Conservation (phyloP, 768 basidiomycete species). For the Mycena rosella region DNA sequence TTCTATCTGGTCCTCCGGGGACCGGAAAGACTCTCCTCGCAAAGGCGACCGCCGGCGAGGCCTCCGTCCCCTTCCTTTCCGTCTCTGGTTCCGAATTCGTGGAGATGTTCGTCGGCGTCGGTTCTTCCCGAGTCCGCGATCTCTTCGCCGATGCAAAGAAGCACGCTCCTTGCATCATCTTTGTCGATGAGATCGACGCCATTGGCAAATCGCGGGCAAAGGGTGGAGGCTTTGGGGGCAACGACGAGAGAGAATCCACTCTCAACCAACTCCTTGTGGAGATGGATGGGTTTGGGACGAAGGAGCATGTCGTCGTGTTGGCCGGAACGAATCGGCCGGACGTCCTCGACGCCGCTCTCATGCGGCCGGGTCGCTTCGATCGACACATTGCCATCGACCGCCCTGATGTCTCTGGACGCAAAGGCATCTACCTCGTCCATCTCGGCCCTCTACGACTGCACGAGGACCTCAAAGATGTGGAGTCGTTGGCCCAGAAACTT, state of each 20-base stretch:
- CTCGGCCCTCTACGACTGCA: slow-evolving; percentile 85
- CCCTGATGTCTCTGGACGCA: slow-evolving; percentile 93
- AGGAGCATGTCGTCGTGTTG: slow-evolving; percentile 95
- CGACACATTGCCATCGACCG: slow-evolving; percentile 95
- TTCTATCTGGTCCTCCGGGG: slow-evolving; percentile 95
- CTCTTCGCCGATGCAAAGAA: slow-evolving; percentile 98
- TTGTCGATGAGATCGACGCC: slow-evolving; percentile 99
- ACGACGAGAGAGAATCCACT: slow-evolving; percentile 98
- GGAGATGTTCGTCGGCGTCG: slow-evolving; percentile 99
- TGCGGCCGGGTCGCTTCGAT: slow-evolving; percentile 98
- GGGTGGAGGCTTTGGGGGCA: slow-evolving; percentile 83
- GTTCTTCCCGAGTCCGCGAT: slow-evolving; percentile 96
- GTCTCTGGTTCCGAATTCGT: slow-evolving; percentile 99
- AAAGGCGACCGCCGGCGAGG: slow-evolving; percentile 98
- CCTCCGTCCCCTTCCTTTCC: slow-evolving; percentile 96
- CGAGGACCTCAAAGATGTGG: slow-evolving; percentile 61
- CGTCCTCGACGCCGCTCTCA: slow-evolving; percentile 93
- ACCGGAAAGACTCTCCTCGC: slow-evolving; percentile 98
- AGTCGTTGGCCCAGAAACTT: slow-evolving; percentile 87
- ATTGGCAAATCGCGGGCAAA: slow-evolving; percentile 94
- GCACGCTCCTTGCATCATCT: slow-evolving; percentile 98
- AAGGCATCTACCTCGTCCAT: slow-evolving; percentile 95
- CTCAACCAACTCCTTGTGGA: slow-evolving; percentile 98
- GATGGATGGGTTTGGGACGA: slow-evolving; percentile 99
- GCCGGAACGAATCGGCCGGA: slow-evolving; percentile 98